These are phyloP conservation scores for Fusarium mexicanum DNA, from an alignment of 2,329 filamentous ascomycete genomes.

Conservation along the genomic window DNA sequence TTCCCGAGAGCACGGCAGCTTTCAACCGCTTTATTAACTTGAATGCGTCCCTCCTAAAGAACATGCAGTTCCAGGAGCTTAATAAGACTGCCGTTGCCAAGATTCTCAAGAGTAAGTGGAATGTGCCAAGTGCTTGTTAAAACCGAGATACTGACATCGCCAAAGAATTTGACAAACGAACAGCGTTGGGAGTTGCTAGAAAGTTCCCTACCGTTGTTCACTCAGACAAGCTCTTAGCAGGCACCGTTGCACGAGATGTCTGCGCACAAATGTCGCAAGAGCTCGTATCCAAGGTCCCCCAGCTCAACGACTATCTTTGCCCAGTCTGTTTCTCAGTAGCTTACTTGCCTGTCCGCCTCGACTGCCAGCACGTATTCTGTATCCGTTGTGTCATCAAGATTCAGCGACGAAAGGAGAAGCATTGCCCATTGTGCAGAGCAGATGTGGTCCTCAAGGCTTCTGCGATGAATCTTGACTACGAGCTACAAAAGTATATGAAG, in stretches of 20 bases:
- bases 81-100: slow-evolving; percentile 82
- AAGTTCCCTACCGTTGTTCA: slow-evolving; percentile 69
- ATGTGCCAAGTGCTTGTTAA: not conserved
- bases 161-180: slow-evolving; percentile 86
- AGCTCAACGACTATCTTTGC: slow-evolving; percentile 85
- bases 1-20: slow-evolving; percentile 70
- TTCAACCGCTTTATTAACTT: slow-evolving; percentile 76
- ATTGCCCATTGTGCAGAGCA: slow-evolving; percentile 80
- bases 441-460: slow-evolving; percentile 77
- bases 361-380: slow-evolving; percentile 82
- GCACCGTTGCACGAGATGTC: slow-evolving; percentile 77
- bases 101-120: slow-evolving; percentile 79
- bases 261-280: slow-evolving; percentile 79
- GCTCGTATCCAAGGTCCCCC: slow-evolving; percentile 78
- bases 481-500: slow-evolving; percentile 74
- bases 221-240: slow-evolving; percentile 69
- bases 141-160: slow-evolving; percentile 44
- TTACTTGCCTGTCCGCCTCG: slow-evolving; percentile 82
- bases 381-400: slow-evolving; percentile 85
- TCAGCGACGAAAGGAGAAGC: slow-evolving; percentile 73
- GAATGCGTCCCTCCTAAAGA: slow-evolving; percentile 80
- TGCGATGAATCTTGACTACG: slow-evolving; percentile 73
- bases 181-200: slow-evolving; percentile 74
- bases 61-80: slow-evolving; percentile 84
- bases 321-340: slow-evolving; percentile 82